phyloP scores from a whole-genome alignment of 192 early-diverging fungal species.

The Rhizophagus prolifer region DNA sequence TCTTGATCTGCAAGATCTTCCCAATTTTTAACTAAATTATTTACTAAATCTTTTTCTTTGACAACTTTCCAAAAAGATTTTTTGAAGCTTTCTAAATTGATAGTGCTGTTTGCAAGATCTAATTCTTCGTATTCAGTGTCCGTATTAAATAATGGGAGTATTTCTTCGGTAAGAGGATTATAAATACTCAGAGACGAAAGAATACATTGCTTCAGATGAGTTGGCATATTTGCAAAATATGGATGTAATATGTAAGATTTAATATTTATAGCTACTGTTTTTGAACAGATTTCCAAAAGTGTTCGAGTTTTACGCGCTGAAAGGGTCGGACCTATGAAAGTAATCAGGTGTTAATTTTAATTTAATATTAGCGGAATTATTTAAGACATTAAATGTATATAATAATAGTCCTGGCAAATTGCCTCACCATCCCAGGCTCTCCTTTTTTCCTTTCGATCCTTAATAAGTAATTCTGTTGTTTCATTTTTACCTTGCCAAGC shows the following conservation, averaged over 20 bases:
- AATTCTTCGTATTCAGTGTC: constrained; percentile 26
- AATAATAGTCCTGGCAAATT: neutral
- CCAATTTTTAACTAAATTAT: constrained; percentile 26
- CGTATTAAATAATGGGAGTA: constrained; percentile 9
- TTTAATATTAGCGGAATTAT: no score
- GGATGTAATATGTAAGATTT: neutral
- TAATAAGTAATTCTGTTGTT: neutral
- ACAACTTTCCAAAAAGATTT: constrained; percentile 22
- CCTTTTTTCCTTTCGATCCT: constrained; percentile 8
- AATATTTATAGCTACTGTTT: constrained; percentile 23
- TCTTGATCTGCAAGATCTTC: constrained; percentile 13
- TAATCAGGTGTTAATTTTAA: neutral
- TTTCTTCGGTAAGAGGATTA: constrained; percentile 16
- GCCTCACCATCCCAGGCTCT: constrained; percentile 27
- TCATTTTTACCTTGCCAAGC: neutral
- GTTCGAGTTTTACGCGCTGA: neutral
- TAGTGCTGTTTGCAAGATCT: constrained; percentile 15
- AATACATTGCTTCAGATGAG: constrained; percentile 26
- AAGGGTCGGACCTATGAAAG: neutral
- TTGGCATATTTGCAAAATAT: constrained; percentile 26
- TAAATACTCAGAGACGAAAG: constrained; percentile 12
- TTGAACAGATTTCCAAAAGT: constrained; percentile 2
- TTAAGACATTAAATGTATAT: no score
- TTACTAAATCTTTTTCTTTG: constrained; percentile 4
- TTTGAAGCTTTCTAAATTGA: constrained; percentile 16